Evolutionary conservation across 2,329 filamentous ascomycete species (phyloP), one percentile per base, ranked within the genome.

Genomic region (Beauveria medogensis): DNA sequence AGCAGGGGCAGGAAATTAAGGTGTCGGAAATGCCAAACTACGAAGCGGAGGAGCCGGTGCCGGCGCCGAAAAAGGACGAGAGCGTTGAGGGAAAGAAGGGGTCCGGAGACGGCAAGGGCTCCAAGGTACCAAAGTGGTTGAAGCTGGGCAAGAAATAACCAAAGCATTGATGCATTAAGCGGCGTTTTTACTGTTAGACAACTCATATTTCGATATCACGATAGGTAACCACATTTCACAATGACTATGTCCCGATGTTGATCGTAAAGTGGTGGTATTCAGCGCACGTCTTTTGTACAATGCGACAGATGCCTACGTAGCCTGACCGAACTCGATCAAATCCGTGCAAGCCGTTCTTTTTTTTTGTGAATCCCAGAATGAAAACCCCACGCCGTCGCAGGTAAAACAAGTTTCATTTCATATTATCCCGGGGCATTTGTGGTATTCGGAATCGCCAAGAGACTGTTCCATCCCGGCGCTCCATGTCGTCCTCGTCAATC

Each of bases 131-230:
- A 22, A 91, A 90, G 71, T 91, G 89, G 83, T 73, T 92, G 46
- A 89, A 89, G 72, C 74, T 88, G 60, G 84, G 84, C 8, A 92
- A 90, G 81, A 92, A 91, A 76, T 89, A 59, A 34, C 3, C 18
- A n/a, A 20, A 55, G 18, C 50, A 60, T 55, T 7, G 43, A 24
- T 30, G 40, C 40, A 60, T 62, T 22, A 48, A 24, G 20, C 51
- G 51, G 51, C 43, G 58, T 60, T 54, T 40, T 37, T 20, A 26
- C 20, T 28, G 43, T 28, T 48, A 55, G 34, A 54, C 20, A 37
- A 51, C 48, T 52, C 55, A 63, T 10, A 8, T 34, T 57, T 41
- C 30, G 41, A 50, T 3, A 43, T 57, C 5, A 57, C 41, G 9
- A n/a, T 7, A 9, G n/a, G 12, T 2, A 26, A 30, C 14, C 46